Conservation (phyloP, 2,329 filamentous ascomycete species). For the Xylariomycetidae sp. region DNA sequence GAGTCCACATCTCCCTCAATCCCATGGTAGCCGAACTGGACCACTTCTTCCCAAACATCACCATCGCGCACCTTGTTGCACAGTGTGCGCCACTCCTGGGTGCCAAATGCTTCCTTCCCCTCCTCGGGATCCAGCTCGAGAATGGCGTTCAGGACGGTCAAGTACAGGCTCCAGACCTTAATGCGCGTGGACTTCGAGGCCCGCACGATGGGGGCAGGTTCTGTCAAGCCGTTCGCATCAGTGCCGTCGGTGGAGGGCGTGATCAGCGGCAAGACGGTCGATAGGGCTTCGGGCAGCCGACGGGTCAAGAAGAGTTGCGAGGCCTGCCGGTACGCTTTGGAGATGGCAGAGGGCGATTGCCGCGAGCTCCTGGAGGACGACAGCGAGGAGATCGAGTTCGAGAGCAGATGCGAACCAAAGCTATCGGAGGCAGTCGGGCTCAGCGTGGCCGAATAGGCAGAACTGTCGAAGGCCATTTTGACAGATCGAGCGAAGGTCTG, state of each 20-base stretch:
- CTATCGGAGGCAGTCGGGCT: constrained; percentile 41
- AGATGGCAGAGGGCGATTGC: constrained; percentile 65
- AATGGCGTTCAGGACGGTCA: constrained; percentile 87
- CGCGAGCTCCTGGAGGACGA: constrained; percentile 55
- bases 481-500: no score
- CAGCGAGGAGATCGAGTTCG: constrained; percentile 65
- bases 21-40: constrained; percentile 79
- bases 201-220: constrained; percentile 67
- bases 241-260: constrained; percentile 44
- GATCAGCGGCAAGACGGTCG: constrained; percentile 78
- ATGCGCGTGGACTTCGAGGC: constrained; percentile 78
- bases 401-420: constrained; percentile 45
- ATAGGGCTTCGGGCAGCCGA: constrained; percentile 81
- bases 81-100: constrained; percentile 75
- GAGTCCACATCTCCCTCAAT: constrained; percentile 86
- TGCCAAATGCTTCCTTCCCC: constrained; percentile 82
- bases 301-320: constrained; percentile 93
- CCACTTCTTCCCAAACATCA: constrained; percentile 89
- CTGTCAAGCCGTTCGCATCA: constrained; percentile 37
- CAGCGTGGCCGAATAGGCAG: constrained; percentile 32
- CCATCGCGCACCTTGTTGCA: constrained; percentile 83
- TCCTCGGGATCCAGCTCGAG: constrained; percentile 85
- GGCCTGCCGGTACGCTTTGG: constrained; percentile 89
- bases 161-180: constrained; percentile 96
- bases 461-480: constrained; percentile 41